Conservation (phyloP, 352 stramenopile genomes). For the Pythium folliculosum region DNA sequence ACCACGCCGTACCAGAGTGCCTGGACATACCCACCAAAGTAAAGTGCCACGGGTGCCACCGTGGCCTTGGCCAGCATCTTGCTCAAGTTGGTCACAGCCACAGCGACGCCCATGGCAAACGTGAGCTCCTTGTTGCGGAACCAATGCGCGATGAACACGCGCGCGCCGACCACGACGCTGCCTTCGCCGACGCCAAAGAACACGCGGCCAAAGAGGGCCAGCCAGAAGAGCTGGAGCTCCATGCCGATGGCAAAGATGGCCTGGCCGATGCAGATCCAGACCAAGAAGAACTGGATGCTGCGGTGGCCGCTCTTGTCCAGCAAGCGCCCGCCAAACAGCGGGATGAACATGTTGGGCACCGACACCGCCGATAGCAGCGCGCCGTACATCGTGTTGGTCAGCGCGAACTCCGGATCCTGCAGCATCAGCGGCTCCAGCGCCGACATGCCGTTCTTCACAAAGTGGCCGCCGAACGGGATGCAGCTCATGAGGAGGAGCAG, state of each 20-base stretch:
- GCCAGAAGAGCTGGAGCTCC: conserved; percentile 70
- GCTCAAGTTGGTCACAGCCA: conserved; percentile 89
- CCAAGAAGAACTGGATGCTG: conserved; percentile 79
- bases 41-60: conserved; percentile 80
- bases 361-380: conserved; percentile 79
- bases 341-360: conserved; percentile 84
- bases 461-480: conserved; percentile 86
- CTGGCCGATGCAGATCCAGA: conserved; percentile 82
- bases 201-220: conserved; percentile 77
- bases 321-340: conserved; percentile 71
- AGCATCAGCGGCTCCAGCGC: conserved; percentile 82
- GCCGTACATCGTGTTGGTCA: conserved; percentile 87
- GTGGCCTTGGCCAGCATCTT: conserved; percentile 92
- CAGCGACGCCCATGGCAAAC: conserved; percentile 86
- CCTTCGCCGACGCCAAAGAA: conserved; percentile 85
- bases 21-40: conserved; percentile 86
- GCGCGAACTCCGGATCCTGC: conserved; percentile 68
- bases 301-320: conserved; percentile 78
- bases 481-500: conserved; percentile 83
- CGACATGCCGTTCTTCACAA: conserved; percentile 88
- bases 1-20: conserved; percentile 79
- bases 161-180: conserved; percentile 75
- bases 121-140: conserved; percentile 84
- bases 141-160: conserved; percentile 85
- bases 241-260: conserved; percentile 80